Conservation (phyloP, 2,329 filamentous ascomycete species). For the Diaporthe citri region DNA sequence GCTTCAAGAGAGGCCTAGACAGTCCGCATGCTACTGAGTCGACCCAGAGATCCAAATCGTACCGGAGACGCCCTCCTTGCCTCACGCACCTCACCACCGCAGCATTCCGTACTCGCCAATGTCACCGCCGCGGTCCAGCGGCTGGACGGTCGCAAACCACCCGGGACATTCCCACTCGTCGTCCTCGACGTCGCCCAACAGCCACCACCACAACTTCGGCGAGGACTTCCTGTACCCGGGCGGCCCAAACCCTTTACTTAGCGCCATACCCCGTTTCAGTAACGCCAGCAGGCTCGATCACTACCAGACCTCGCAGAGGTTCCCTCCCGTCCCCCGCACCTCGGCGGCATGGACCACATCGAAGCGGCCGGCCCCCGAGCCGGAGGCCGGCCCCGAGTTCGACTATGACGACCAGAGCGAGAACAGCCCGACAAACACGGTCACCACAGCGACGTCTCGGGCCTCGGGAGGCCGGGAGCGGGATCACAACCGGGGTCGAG, state of each 20-base stretch:
- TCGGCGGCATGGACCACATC: conserved; percentile 10
- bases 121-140: conserved; percentile 36
- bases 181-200: conserved; percentile 27
- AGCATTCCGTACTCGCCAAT: conserved; percentile 34
- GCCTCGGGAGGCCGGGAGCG: neutral
- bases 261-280: conserved; percentile 57
- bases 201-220: conserved; percentile 40
- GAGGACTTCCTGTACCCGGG: conserved; percentile 43
- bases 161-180: conserved; percentile 26
- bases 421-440: conserved; percentile 41
- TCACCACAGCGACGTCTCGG: conserved; percentile 22
- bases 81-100: conserved; percentile 25
- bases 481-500: neutral
- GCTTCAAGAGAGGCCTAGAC: conserved; percentile 43
- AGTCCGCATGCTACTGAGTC: conserved; percentile 57
- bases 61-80: conserved; percentile 41
- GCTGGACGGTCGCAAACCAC: conserved; percentile 46
- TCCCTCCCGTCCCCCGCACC: conserved; percentile 20
- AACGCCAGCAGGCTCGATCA: conserved; percentile 26
- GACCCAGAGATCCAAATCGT: conserved; percentile 47
- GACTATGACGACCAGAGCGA: conserved; percentile 41
- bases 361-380: conserved; percentile 44
- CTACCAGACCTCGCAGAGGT: conserved; percentile 32
- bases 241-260: conserved; percentile 57
- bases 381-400: conserved; percentile 42